Evolutionary conservation across 176 grass and related monocot genomes (phyloP).

Genomic region (Cocos nucifera): DNA sequence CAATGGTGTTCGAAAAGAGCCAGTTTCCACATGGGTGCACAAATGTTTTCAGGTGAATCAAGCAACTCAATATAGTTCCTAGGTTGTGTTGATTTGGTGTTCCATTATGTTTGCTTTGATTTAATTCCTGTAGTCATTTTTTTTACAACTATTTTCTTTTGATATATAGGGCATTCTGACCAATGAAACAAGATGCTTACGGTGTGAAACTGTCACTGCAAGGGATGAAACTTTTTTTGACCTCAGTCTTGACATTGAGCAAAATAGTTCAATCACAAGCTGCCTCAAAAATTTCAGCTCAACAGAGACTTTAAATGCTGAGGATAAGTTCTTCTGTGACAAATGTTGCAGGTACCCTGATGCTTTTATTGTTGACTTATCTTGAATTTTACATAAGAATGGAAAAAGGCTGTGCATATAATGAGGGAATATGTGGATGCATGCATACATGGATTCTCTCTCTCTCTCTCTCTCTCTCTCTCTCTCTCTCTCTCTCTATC

Average conservation of each 20-base stretch:
- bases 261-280: conserved; percentile 30
- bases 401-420: too few species aligned
- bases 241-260: conserved; percentile 27
- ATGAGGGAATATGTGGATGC: too few species aligned
- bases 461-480: too few species aligned
- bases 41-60: conserved; percentile 21
- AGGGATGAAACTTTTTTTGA: conserved; percentile 30
- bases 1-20: conserved; percentile 17
- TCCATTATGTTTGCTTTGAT: too few species aligned
- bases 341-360: conserved; percentile 20
- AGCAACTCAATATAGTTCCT: neutral
- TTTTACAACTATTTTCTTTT: too few species aligned
- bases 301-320: conserved; percentile 28
- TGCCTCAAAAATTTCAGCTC: conserved; percentile 30
- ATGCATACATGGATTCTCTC: too few species aligned
- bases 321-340: conserved; percentile 30
- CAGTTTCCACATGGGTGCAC: conserved; percentile 22
- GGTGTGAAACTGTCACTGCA: conserved; percentile 26
- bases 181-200: conserved; percentile 29
- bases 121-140: too few species aligned
- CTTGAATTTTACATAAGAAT: too few species aligned
- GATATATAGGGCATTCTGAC: conserved; percentile 20
- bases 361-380: too few species aligned
- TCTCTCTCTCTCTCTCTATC: too few species aligned
- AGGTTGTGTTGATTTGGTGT: neutral